phyloP scores from a whole-genome alignment of 208 protist species.

The Lotmaria passim region DNA sequence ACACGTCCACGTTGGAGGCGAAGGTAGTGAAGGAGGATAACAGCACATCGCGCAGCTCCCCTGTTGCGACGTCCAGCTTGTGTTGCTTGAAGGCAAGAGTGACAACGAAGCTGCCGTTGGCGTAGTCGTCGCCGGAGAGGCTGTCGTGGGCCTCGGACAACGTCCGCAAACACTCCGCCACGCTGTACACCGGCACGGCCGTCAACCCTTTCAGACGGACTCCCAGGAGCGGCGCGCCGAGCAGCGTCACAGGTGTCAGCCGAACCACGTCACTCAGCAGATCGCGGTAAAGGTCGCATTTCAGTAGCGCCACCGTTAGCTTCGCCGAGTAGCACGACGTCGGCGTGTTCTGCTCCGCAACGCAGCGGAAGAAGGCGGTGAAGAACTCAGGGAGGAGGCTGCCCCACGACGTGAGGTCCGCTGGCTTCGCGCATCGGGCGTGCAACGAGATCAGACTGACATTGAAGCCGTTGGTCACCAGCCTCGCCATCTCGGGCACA shows the following conservation, averaged over 20 bases:
- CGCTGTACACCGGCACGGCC: constrained; percentile 21
- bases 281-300: constrained; percentile 50
- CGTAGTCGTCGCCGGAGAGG: constrained; percentile 33
- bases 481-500: constrained; percentile 8
- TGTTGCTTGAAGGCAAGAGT: constrained; percentile 34
- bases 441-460: constrained; percentile 18
- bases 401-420: constrained; percentile 6
- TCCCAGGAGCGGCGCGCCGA: constrained; percentile 47
- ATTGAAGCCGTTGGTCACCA: constrained; percentile 10
- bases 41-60: constrained; percentile 35
- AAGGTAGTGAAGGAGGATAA: constrained; percentile 42
- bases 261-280: constrained; percentile 24
- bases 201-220: constrained; percentile 16
- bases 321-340: constrained; percentile 21
- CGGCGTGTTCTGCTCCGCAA: background rate
- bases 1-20: constrained; percentile 24
- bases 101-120: constrained; percentile 29
- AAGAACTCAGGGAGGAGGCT: constrained; percentile 35
- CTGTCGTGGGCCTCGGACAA: constrained; percentile 14
- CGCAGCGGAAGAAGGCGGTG: constrained; percentile 17
- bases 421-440: constrained; percentile 4
- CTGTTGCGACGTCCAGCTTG: background rate
- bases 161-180: constrained; percentile 13
- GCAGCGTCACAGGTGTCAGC: constrained; percentile 21
- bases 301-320: constrained; percentile 45